Percentiles rank a stretch among this genome's conserved stretches.
phyloP scores from a whole-genome alignment of 192 early-diverging fungal genomes.

The Backusella parvicylindrica region DNA sequence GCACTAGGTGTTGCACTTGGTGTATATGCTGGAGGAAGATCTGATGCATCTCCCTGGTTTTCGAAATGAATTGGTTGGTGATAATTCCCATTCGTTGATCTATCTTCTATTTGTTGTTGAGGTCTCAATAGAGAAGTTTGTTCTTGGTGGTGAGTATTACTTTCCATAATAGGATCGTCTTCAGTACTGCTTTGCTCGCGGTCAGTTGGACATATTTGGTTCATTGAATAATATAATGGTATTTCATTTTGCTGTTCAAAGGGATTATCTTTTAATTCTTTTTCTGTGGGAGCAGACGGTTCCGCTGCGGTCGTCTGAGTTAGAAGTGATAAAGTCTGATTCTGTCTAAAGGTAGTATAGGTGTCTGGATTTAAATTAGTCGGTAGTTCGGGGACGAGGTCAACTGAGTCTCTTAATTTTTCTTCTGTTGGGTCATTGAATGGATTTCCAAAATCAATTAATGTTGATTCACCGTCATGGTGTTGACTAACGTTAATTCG shows the following conservation, averaged over 20 bases:
- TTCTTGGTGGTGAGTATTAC: not conserved
- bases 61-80: not conserved
- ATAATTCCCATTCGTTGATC: too few species aligned
- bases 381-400: not conserved
- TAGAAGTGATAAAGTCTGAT: not conserved
- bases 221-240: not conserved
- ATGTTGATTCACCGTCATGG: not conserved
- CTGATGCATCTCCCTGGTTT: not conserved
- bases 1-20: not conserved
- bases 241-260: not conserved
- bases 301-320: not conserved
- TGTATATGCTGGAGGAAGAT: not conserved
- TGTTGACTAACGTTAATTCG: not conserved
- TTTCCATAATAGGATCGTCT: not conserved
- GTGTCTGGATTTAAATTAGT: not conserved
- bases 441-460: not conserved
- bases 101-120: not conserved
- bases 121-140: not conserved
- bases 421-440: not conserved
- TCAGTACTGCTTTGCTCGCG: not conserved
- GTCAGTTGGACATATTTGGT: not conserved
- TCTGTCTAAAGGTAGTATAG: not conserved
- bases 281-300: not conserved
- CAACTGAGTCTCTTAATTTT: not conserved
- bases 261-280: not conserved